Base-by-base conservation (phyloP, 768 basidiomycete species). In the Imleria badia region DNA sequence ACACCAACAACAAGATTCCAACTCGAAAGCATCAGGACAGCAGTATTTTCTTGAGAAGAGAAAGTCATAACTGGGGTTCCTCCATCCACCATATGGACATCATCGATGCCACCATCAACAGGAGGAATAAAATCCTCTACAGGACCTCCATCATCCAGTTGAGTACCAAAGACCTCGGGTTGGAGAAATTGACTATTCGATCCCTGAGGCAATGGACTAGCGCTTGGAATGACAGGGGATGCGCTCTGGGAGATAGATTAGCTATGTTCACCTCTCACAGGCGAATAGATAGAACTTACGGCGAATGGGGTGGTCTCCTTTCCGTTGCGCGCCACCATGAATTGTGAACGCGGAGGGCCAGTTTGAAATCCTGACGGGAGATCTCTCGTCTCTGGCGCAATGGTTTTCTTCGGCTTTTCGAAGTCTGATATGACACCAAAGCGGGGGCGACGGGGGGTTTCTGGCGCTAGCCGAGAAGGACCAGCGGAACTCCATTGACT, bases 1-100 rank as follows among this genome's bases (percentile, higher is more conserved):
- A 59, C 9, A 66, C 71, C 20, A 65, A 89, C 87, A 75, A 85
- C 80, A 17, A 74, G 72, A 54, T 75, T 79, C 81, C 81, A 81
- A 55, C 82, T 79, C 13, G 78, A 71, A 45, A 73, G 72, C 38
- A 75, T 72, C n/a, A 76, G 58, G 10, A 65, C 63, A 17, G 75
- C 70, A 12, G 68, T 17, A 31, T 71, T 51, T 11, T 64, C 73
- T 46, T 76, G 75, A 19, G 61, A 38, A 44, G 60, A 45, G 15
- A 47, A 39, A 1, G 48, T 33, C 42, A 52, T 48, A 23, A 22
- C 58, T 30, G 60, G 54, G 2, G 59, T 52, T 14, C 46, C 49
- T 43, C 54, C 73, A 22, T 71, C 73, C 22, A 60, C 51, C 66
- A 76, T 75, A 7, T 70, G 63, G 23, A 75, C 55, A 54, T 78